Evolutionary conservation across 352 stramenopile genomes (phyloP).

Genomic region (Phytophthora melonis): DNA sequence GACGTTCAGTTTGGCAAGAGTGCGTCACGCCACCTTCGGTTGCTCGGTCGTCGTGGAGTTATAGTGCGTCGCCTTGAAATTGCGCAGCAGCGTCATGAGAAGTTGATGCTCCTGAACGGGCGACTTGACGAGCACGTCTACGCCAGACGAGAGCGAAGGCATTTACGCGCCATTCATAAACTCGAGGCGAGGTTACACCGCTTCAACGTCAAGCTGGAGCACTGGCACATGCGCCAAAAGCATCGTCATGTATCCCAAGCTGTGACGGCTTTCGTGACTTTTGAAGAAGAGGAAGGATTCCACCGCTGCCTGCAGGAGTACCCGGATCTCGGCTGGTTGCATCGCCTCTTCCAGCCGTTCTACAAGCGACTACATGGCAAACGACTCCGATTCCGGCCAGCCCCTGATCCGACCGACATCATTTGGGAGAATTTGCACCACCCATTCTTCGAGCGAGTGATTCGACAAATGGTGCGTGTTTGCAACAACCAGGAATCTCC

Average conservation of each 20-base stretch:
- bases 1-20: conserved; percentile 86
- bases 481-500: not conserved
- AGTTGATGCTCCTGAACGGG: conserved; percentile 63
- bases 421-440: conserved; percentile 88
- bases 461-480: conserved; percentile 66
- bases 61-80: conserved; percentile 75
- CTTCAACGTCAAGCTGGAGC: conserved; percentile 58
- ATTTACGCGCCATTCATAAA: conserved; percentile 54
- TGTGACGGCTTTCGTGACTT: conserved; percentile 86
- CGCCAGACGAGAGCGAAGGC: conserved; percentile 46
- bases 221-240: conserved; percentile 50
- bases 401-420: conserved; percentile 84
- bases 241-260: conserved; percentile 51
- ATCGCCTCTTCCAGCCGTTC: conserved; percentile 76
- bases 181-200: conserved; percentile 56
- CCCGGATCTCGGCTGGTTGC: conserved; percentile 73
- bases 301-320: conserved; percentile 85
- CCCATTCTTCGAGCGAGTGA: conserved; percentile 60
- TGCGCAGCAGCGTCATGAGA: conserved; percentile 72
- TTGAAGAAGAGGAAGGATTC: conserved; percentile 85
- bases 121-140: conserved; percentile 54
- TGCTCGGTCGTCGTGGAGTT: conserved; percentile 67
- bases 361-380: conserved; percentile 77
- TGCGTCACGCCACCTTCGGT: conserved; percentile 60
- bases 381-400: conserved; percentile 72